These are phyloP conservation scores for Aspergillus panamensis DNA, from an alignment of 495 filamentous ascomycete genomes.

Conservation along the genomic window DNA sequence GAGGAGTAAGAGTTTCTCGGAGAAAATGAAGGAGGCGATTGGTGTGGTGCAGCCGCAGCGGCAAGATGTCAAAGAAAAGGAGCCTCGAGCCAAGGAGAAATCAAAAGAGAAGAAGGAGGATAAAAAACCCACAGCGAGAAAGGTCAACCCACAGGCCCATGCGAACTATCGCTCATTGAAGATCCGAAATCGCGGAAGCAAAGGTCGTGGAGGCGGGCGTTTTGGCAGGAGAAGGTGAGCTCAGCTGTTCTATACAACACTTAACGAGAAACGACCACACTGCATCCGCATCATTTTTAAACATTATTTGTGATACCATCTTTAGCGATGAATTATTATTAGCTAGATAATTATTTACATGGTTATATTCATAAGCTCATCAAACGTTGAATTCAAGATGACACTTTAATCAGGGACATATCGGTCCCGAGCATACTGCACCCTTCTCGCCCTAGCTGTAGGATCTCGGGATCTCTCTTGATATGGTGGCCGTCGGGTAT, in stretches of 20 bases:
- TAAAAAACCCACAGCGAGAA: slow-evolving; percentile 58
- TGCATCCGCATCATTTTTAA: slow-evolving; percentile 9
- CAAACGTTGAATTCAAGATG: neutral
- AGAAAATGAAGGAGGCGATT: slow-evolving; percentile 46
- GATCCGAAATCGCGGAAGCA: slow-evolving; percentile 56
- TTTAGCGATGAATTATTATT: slow-evolving; percentile 20
- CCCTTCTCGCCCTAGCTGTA: slow-evolving; percentile 24
- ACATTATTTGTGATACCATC: slow-evolving; percentile 24
- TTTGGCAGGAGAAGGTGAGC: slow-evolving; percentile 36
- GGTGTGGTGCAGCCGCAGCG: slow-evolving; percentile 18
- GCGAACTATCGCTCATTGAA: slow-evolving; percentile 82
- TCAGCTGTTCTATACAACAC: neutral
- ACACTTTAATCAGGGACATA: slow-evolving; percentile 38
- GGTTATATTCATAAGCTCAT: slow-evolving; percentile 11
- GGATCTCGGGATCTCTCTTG: slow-evolving; percentile 21
- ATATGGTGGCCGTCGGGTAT: slow-evolving; percentile 11
- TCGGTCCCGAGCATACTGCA: slow-evolving; percentile 34
- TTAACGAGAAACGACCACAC: slow-evolving; percentile 32
- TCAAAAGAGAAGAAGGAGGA: slow-evolving; percentile 32
- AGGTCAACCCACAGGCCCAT: slow-evolving; percentile 70
- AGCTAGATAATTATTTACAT: neutral
- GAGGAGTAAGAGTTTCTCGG: slow-evolving; percentile 41
- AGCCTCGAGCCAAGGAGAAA: slow-evolving; percentile 15
- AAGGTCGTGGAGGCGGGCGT: slow-evolving; percentile 40
- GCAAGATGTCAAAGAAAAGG: slow-evolving; percentile 6